Evolutionary conservation across 106 monocot genomes (phyloP), one percentile per base, ranked within the genome.

Genomic region (Dendrobium catenatum): DNA sequence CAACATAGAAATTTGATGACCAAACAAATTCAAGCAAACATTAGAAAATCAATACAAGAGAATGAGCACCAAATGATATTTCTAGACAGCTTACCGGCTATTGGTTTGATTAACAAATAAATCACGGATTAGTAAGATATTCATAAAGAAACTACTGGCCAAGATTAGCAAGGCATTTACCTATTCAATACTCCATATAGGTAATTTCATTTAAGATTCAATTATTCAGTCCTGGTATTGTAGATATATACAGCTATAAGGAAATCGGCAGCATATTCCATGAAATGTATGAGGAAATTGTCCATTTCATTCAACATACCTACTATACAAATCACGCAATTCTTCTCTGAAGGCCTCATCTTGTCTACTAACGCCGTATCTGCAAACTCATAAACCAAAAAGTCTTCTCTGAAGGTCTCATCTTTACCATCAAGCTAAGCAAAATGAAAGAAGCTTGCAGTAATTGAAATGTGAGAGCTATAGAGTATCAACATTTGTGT

Each of bases 291-390:
- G 29, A 70, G 70, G 33, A 15, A 70, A 70, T 70, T 70, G 70
- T 37, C 33, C 11, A 8, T 70, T 33, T 9, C 24, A 22, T 78
- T 58, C 24, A 13, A 75, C 90, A 83, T 78, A 93, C 93, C 87
- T 78, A 42, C 81, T 85, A 80, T 96, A 92, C 46, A 90, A 78
- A 68, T 90, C 88, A 80, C 82, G 83, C 16, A 92, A 87, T 86
- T 89, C 92, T 42, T 79, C 82, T 83, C 76, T 88, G 80, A 92
- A 90, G 37, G 88, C 86, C 27, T 82, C 88, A 77, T 92, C 84
- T 78, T 88, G 80, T 59, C 77, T 86, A 73, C 83, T 86, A 51
- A 90, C 85, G 41, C 99, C 99, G 80, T 91, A 99, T 82, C 99
- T 99, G 82, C 37, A 81, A 43, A 44, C 3, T 44, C 20, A 42